A percentile compares a stretch with the other conserved stretches of the same genome.
Conservation (phyloP, 768 basidiomycete genomes). For the Suillus americanus region DNA sequence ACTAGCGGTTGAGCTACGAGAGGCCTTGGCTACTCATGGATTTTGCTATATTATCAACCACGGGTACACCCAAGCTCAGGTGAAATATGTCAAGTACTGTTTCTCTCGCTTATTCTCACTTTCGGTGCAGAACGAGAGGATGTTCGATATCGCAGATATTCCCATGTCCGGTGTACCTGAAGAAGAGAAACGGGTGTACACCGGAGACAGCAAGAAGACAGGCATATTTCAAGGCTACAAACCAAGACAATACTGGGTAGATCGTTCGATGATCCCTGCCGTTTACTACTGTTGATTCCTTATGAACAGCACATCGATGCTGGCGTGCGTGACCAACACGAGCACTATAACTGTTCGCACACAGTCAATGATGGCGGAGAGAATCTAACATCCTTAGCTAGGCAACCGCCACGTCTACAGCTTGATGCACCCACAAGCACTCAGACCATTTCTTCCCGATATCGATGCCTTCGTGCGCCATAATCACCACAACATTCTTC, state of each 20-base stretch:
- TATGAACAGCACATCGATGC: conserved; percentile 53
- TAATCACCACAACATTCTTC: conserved; percentile 52
- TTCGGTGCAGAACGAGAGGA: conserved; percentile 38
- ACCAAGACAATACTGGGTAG: conserved; percentile 47
- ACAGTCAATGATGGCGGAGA: neutral
- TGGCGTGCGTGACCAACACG: conserved; percentile 63
- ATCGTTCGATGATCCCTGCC: neutral
- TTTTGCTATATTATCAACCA: conserved; percentile 38
- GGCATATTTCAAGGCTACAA: conserved; percentile 58
- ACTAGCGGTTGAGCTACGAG: conserved; percentile 38
- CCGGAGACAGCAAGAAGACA: conserved; percentile 39
- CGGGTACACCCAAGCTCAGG: conserved; percentile 37
- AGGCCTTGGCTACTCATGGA: conserved; percentile 41
- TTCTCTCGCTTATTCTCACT: neutral
- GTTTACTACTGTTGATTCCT: neutral
- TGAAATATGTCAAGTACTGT: conserved; percentile 10
- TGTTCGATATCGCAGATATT: conserved; percentile 50
- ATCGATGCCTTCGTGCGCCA: conserved; percentile 49
- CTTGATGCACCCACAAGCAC: conserved; percentile 45
- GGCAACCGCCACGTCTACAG: conserved; percentile 51
- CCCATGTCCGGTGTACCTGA: conserved; percentile 41
- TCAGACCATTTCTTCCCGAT: conserved; percentile 54
- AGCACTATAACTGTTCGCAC: conserved; percentile 56
- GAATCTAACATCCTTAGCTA: conserved; percentile 18
- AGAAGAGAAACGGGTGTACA: conserved; percentile 44